phyloP scores from a whole-genome alignment of 2,329 filamentous ascomycete genomes.

The Zymoseptoria pseudotritici region DNA sequence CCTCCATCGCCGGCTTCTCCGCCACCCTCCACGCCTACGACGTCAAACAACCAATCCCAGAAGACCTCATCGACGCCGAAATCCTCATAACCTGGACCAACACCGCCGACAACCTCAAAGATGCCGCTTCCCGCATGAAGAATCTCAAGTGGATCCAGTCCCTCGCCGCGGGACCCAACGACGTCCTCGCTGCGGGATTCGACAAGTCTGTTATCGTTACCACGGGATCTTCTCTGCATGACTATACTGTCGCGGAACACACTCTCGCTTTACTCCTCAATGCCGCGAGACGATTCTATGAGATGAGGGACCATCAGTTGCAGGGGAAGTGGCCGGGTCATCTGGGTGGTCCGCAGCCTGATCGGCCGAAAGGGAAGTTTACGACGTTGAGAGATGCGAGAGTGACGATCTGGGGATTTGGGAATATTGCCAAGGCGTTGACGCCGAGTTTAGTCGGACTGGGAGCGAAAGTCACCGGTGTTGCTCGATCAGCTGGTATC shows the following conservation, averaged over 20 bases:
- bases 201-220: constrained; percentile 44
- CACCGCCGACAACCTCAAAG: constrained; percentile 49
- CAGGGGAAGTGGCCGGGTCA: constrained; percentile 53
- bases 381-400: constrained; percentile 53
- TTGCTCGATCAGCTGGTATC: constrained; percentile 52
- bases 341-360: constrained; percentile 54
- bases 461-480: constrained; percentile 52
- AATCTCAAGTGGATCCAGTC: constrained; percentile 60
- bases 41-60: constrained; percentile 49
- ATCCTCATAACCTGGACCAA: constrained; percentile 58
- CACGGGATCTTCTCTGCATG: constrained; percentile 57
- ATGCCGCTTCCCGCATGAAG: constrained; percentile 49
- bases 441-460: constrained; percentile 48
- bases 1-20: constrained; percentile 52
- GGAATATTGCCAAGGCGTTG: constrained; percentile 58
- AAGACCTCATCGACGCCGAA: constrained; percentile 52
- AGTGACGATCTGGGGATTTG: constrained; percentile 57
- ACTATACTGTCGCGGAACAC: constrained; percentile 59
- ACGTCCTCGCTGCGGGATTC: constrained; percentile 56
- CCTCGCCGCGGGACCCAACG: constrained; percentile 59
- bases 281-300: constrained; percentile 51
- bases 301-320: constrained; percentile 56
- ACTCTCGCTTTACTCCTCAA: constrained; percentile 51
- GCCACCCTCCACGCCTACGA: constrained; percentile 54
- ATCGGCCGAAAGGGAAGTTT: constrained; percentile 50